phyloP scores from a whole-genome alignment of 2,329 filamentous ascomycete species.

The Sclerotinia trifoliorum region DNA sequence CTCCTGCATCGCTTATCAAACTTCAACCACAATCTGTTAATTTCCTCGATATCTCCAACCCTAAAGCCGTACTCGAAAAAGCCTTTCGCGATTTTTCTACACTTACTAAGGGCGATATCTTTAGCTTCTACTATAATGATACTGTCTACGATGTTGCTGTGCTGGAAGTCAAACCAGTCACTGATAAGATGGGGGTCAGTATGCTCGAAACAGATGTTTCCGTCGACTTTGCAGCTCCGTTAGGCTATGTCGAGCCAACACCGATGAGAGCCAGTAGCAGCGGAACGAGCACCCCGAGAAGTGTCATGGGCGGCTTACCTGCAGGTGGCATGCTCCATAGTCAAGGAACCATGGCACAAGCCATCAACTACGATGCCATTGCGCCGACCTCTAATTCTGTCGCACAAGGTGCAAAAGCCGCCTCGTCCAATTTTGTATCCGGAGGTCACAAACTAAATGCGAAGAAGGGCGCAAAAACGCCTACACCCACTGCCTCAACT shows the following conservation, averaged over 20 bases:
- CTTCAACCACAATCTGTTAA: slow-evolving; percentile 89
- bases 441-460: slow-evolving; percentile 78
- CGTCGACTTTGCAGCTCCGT: slow-evolving; percentile 90
- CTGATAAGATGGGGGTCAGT: slow-evolving; percentile 79
- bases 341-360: slow-evolving; percentile 92
- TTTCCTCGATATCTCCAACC: slow-evolving; percentile 96
- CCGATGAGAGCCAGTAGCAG: slow-evolving; percentile 50
- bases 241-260: slow-evolving; percentile 90
- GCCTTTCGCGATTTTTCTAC: slow-evolving; percentile 95
- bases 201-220: slow-evolving; percentile 96
- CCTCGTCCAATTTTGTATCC: slow-evolving; percentile 74
- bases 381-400: slow-evolving; percentile 71
- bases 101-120: slow-evolving; percentile 87
- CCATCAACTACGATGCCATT: slow-evolving; percentile 95
- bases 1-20: slow-evolving; percentile 90
- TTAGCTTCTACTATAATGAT: slow-evolving; percentile 97
- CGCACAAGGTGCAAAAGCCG: slow-evolving; percentile 59
- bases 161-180: slow-evolving; percentile 85
- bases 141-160: slow-evolving; percentile 91
- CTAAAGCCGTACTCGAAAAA: slow-evolving; percentile 94
- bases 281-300: slow-evolving; percentile 84
- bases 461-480: slow-evolving; percentile 76
- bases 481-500: slow-evolving; percentile 70
- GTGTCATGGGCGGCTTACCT: slow-evolving; percentile 60
- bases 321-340: slow-evolving; percentile 73